phyloP scores from a whole-genome alignment of 371 early-diverging fungal species.

The Funneliformis caledonium region DNA sequence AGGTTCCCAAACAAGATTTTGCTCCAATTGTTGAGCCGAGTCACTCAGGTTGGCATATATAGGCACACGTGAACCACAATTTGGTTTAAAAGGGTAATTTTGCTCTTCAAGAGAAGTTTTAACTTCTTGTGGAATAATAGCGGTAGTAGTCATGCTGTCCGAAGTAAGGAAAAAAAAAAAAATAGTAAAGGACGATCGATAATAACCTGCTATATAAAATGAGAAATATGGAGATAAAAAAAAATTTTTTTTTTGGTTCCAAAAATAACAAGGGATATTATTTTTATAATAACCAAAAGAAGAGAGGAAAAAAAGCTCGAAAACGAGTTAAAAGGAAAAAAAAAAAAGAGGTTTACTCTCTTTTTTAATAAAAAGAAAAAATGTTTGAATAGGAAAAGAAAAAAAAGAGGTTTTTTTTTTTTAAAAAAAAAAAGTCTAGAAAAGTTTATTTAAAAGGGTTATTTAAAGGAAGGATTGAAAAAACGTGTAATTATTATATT shows the following conservation, averaged over 20 bases:
- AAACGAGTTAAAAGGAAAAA: too few relatives aligned
- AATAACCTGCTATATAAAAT: not conserved
- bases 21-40: not conserved
- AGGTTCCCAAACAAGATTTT: not conserved
- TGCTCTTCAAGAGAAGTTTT: not conserved
- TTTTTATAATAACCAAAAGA: too few relatives aligned
- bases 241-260: not conserved
- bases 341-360: too few relatives aligned
- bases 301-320: too few relatives aligned
- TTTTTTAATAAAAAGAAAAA: too few relatives aligned
- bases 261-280: too few relatives aligned
- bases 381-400: too few relatives aligned
- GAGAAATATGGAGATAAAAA: not conserved
- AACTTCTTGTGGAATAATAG: not conserved
- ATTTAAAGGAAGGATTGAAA: too few relatives aligned
- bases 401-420: too few relatives aligned
- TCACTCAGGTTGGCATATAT: not conserved
- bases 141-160: not conserved
- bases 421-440: too few relatives aligned
- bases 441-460: too few relatives aligned
- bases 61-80: not conserved
- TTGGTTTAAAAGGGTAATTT: not conserved
- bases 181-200: not conserved
- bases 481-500: too few relatives aligned
- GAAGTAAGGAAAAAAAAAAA: not conserved